A percentile compares a stretch with the other conserved stretches of the same genome.
Evolutionary conservation across 2,329 filamentous ascomycete genomes (phyloP).

Genomic region (Ascochyta rabiei): DNA sequence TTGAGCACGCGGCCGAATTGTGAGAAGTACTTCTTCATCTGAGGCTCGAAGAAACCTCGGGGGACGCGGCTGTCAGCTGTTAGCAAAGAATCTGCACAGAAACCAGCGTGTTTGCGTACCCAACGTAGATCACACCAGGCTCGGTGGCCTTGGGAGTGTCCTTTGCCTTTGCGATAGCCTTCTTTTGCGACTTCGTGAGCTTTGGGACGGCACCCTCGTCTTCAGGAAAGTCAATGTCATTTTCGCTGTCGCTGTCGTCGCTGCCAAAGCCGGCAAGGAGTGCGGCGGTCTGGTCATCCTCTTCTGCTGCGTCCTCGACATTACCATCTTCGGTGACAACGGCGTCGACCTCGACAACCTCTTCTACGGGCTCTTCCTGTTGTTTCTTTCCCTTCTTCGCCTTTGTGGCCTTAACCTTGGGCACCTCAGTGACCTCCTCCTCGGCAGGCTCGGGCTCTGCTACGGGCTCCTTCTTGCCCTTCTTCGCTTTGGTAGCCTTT

Average conservation of each 20-base stretch:
- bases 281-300: conserved; percentile 57
- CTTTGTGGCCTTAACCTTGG: conserved; percentile 30
- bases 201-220: conserved; percentile 45
- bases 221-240: conserved; percentile 44
- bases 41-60: conserved; percentile 95
- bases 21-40: conserved; percentile 91
- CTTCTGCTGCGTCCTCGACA: conserved; percentile 33
- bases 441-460: conserved; percentile 21
- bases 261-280: conserved; percentile 59
- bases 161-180: conserved; percentile 57
- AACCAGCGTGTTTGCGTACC: conserved; percentile 51
- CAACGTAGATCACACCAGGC: conserved; percentile 86
- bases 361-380: conserved; percentile 28
- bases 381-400: conserved; percentile 29
- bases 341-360: conserved; percentile 24
- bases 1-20: conserved; percentile 86
- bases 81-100: neutral
- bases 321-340: conserved; percentile 18
- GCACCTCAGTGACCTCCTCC: conserved; percentile 17
- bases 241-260: conserved; percentile 48
- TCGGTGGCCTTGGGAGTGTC: conserved; percentile 60
- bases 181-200: conserved; percentile 39
- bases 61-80: conserved; percentile 70
- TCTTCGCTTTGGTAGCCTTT: conserved; percentile 34
- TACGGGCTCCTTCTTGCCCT: conserved; percentile 27